Evolutionary conservation across 768 basidiomycete species (phyloP).

Genomic region (Pisolithus tinctorius): DNA sequence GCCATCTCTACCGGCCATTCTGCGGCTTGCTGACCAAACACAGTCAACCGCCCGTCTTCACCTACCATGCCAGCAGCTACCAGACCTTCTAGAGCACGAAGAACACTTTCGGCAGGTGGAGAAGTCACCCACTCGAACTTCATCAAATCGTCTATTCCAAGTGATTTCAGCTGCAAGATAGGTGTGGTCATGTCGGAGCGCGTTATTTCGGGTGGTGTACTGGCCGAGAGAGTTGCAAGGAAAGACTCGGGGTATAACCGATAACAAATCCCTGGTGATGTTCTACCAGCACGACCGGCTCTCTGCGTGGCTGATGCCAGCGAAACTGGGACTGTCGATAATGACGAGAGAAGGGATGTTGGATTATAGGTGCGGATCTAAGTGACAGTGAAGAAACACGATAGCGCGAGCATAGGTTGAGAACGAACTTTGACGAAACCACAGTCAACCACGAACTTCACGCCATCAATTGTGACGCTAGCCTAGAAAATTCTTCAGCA

Average conservation of each 20-base stretch:
- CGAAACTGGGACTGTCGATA: constrained; percentile 79
- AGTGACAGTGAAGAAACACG: background rate
- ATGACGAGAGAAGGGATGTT: constrained; percentile 73
- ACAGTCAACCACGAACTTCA: constrained; percentile 89
- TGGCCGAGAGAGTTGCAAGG: constrained; percentile 53
- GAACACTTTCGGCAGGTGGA: constrained; percentile 80
- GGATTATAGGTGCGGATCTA: constrained; percentile 92
- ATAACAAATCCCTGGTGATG: constrained; percentile 87
- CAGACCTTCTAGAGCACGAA: constrained; percentile 81
- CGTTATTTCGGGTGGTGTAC: constrained; percentile 85
- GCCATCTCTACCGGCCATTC: constrained; percentile 93
- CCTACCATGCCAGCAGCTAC: constrained; percentile 79
- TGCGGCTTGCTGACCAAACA: constrained; percentile 78
- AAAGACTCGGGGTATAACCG: constrained; percentile 72
- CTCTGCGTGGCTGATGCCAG: constrained; percentile 88
- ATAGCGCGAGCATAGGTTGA: background rate
- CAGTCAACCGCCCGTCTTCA: constrained; percentile 69
- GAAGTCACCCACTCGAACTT: constrained; percentile 93
- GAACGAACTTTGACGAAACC: constrained; percentile 86
- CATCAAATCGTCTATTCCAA: constrained; percentile 93
- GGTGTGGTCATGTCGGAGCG: constrained; percentile 88
- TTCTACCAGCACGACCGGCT: constrained; percentile 92
- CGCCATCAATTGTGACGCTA: constrained; percentile 93
- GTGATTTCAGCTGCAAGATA: constrained; percentile 87
- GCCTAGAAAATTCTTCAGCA: constrained; percentile 43